phyloP scores from a whole-genome alignment of 78 protist genomes.

The Pigoraptor vietnamica region DNA sequence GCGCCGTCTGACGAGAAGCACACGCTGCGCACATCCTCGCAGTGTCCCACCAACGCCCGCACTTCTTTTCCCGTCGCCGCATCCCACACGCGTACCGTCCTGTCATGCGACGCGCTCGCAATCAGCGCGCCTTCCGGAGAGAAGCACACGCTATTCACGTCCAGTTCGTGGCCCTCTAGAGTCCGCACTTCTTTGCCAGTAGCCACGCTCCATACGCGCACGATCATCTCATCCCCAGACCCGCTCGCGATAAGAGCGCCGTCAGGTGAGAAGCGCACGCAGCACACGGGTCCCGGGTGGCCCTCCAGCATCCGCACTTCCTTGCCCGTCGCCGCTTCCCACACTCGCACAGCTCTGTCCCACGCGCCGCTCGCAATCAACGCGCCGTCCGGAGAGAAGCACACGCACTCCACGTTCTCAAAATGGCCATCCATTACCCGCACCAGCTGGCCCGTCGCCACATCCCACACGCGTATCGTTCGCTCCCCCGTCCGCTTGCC shows the following conservation, averaged over 20 bases:
- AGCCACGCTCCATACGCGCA: background rate
- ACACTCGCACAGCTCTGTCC: no score
- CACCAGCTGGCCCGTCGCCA: no score
- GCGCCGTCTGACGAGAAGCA: background rate
- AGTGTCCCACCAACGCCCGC: background rate
- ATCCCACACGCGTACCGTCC: background rate
- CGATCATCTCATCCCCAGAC: background rate
- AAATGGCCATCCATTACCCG: no score
- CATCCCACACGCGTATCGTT: no score
- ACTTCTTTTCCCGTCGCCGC: background rate
- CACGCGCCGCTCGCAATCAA: no score
- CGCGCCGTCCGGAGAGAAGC: no score
- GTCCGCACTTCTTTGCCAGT: background rate
- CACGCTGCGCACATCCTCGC: background rate
- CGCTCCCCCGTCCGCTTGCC: no score
- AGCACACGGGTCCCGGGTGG: no score
- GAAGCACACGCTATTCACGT: background rate
- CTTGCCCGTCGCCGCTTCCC: no score
- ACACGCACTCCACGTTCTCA: no score
- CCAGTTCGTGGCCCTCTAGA: background rate
- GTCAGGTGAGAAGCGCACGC: background rate
- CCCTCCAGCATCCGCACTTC: no score
- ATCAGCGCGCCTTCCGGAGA: background rate
- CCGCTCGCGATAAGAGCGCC: background rate
- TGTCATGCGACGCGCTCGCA: background rate